Percentiles rank a stretch among this genome's conserved stretches.
phyloP scores from a whole-genome alignment of 2,329 filamentous ascomycete species.

The Diaporthe ampelina region DNA sequence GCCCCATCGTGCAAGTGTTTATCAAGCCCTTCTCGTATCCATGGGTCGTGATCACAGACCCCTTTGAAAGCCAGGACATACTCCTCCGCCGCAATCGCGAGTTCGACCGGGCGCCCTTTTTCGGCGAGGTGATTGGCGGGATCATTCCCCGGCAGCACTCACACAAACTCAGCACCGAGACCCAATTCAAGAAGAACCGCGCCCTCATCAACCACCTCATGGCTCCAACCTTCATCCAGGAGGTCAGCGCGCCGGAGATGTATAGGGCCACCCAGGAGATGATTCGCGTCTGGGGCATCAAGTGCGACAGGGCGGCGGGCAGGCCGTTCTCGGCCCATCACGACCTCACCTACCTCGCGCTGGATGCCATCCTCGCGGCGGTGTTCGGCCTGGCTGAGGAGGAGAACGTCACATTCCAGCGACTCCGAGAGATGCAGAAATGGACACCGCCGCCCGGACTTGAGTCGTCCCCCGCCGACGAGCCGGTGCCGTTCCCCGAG shows the following conservation, averaged over 20 bases:
- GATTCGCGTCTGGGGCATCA: slow-evolving; percentile 42
- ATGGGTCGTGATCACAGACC: slow-evolving; percentile 43
- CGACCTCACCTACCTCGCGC: slow-evolving; percentile 32
- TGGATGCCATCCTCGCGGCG: slow-evolving; percentile 44
- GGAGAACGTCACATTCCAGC: slow-evolving; percentile 46
- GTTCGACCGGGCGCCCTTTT: slow-evolving; percentile 35
- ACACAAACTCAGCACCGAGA: slow-evolving; percentile 44
- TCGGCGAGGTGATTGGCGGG: slow-evolving; percentile 47
- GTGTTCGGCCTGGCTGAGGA: slow-evolving; percentile 48
- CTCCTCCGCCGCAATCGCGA: slow-evolving; percentile 44
- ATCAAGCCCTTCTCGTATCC: slow-evolving; percentile 54
- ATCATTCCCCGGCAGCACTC: slow-evolving; percentile 52
- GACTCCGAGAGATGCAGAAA: slow-evolving; percentile 43
- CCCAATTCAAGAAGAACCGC: slow-evolving; percentile 22
- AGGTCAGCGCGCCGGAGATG: slow-evolving; percentile 28
- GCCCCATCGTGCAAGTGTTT: slow-evolving; percentile 63
- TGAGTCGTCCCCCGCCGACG: slow-evolving; percentile 31
- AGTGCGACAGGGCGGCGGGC: slow-evolving; percentile 39
- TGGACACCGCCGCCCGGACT: slow-evolving; percentile 23
- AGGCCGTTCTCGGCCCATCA: slow-evolving; percentile 37
- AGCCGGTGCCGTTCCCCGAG: slow-evolving; percentile 46
- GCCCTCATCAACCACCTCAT: slow-evolving; percentile 35
- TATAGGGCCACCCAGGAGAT: slow-evolving; percentile 43
- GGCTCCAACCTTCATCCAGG: slow-evolving; percentile 30
- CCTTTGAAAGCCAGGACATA: slow-evolving; percentile 44